phyloP scores from a whole-genome alignment of 2,329 filamentous ascomycete species.

The Pseudogymnoascus sp. region DNA sequence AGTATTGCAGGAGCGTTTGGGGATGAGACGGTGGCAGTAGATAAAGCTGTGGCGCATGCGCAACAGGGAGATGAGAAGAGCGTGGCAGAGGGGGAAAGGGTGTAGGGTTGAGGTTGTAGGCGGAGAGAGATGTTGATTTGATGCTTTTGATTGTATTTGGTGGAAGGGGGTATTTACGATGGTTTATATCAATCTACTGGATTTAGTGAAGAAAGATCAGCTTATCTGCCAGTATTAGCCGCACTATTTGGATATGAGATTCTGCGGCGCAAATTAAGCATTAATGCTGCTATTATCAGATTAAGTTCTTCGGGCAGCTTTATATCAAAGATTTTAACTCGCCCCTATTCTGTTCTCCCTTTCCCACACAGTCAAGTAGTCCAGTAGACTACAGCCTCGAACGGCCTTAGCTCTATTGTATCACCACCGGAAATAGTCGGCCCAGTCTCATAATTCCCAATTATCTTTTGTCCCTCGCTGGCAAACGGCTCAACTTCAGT shows the following conservation, averaged over 20 bases:
- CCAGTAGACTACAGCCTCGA: conserved; percentile 19
- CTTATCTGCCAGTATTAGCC: background rate
- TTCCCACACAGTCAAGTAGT: background rate
- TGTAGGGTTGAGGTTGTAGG: background rate
- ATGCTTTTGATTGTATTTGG: background rate
- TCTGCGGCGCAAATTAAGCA: background rate
- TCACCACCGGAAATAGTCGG: background rate
- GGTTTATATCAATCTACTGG: background rate
- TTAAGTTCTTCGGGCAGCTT: background rate
- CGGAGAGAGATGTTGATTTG: too few species aligned
- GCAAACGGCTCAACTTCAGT: conserved; percentile 1
- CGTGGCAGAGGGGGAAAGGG: background rate
- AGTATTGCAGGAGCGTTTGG: conserved; percentile 31
- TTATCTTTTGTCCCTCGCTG: conserved; percentile 11
- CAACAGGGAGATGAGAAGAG: background rate
- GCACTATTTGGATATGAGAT: background rate
- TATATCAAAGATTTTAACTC: background rate
- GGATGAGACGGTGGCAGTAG: conserved; percentile 21
- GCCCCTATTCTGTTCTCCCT: background rate
- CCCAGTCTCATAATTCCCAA: conserved; percentile 17
- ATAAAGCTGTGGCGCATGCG: background rate
- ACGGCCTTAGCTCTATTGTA: conserved; percentile 15
- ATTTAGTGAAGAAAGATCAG: background rate
- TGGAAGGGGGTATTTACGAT: background rate
- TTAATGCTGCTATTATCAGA: background rate